Evolutionary conservation across 2,329 filamentous ascomycete genomes (phyloP).

Genomic region (Xylaria sp.): DNA sequence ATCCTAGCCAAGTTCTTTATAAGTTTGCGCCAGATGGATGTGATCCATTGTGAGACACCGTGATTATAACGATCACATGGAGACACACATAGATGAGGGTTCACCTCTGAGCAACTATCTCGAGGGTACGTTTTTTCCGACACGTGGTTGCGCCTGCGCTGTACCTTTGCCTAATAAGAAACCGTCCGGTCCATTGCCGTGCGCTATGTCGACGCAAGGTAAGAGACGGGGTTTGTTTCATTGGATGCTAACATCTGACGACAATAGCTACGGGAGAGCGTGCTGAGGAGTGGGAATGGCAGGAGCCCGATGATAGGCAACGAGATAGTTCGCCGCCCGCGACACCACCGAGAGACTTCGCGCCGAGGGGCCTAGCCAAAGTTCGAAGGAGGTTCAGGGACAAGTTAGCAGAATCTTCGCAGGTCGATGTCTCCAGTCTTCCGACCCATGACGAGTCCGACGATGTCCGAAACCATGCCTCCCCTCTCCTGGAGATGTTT

Average conservation of each 20-base stretch:
- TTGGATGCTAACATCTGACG: conserved; percentile 20
- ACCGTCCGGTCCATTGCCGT: background rate
- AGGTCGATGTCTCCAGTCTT: conserved; percentile 25
- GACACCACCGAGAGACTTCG: conserved; percentile 31
- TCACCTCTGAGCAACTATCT: conserved; percentile 34
- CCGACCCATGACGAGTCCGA: conserved; percentile 25
- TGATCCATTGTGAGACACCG: conserved; percentile 26
- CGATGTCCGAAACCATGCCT: conserved; percentile 26
- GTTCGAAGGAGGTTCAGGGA: conserved; percentile 30
- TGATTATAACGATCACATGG: conserved; percentile 31
- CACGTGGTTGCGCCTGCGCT: background rate
- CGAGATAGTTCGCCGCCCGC: conserved; percentile 29
- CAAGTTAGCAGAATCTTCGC: conserved; percentile 26
- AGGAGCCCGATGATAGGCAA: conserved; percentile 25
- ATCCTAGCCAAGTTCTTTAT: conserved; percentile 4
- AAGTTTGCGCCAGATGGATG: conserved; percentile 30
- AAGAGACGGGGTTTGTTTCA: background rate
- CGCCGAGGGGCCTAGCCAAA: conserved; percentile 31
- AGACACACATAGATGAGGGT: conserved; percentile 33
- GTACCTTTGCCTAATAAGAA: background rate
- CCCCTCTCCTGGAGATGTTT: conserved; percentile 25
- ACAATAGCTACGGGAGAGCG: conserved; percentile 29
- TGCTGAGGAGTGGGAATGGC: conserved; percentile 27
- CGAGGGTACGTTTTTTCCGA: conserved; percentile 25
- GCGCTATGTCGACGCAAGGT: background rate